Conservation (phyloP, 495 filamentous ascomycete genomes). For the Tuber melanosporum region DNA sequence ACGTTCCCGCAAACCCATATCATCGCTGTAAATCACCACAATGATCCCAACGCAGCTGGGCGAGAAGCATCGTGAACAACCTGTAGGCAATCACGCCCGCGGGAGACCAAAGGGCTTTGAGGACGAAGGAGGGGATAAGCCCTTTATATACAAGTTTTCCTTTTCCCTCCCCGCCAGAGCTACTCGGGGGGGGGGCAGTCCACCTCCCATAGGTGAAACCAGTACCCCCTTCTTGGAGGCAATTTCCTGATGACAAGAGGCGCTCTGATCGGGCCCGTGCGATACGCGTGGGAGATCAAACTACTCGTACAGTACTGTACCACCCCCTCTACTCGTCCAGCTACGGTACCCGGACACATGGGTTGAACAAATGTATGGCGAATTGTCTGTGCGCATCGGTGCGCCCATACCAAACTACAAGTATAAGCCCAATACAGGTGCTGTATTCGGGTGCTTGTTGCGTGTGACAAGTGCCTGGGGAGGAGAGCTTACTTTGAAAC, state of each 20-base stretch:
- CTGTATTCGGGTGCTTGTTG: neutral
- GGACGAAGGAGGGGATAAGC: neutral
- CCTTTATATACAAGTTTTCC: neutral
- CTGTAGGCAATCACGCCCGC: neutral
- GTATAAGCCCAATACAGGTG: neutral
- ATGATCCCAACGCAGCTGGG: neutral
- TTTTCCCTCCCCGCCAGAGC: neutral
- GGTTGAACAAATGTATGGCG: neutral
- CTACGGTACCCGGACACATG: neutral
- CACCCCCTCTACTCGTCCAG: neutral
- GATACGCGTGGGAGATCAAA: neutral
- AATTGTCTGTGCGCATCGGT: neutral
- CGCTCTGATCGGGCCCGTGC: neutral
- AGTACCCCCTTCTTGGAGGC: neutral
- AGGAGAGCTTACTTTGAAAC: neutral
- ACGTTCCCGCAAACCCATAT: neutral
- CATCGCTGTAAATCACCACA: neutral
- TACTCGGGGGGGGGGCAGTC: neutral
- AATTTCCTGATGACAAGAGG: neutral
- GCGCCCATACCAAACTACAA: neutral
- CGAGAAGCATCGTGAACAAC: constrained; percentile 1
- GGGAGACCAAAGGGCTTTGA: neutral
- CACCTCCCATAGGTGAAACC: neutral
- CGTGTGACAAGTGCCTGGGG: neutral
- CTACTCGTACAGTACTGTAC: neutral